These are phyloP conservation scores for Anthostomella pinea DNA, from an alignment of 2,329 filamentous ascomycete species.

Conservation along the genomic window DNA sequence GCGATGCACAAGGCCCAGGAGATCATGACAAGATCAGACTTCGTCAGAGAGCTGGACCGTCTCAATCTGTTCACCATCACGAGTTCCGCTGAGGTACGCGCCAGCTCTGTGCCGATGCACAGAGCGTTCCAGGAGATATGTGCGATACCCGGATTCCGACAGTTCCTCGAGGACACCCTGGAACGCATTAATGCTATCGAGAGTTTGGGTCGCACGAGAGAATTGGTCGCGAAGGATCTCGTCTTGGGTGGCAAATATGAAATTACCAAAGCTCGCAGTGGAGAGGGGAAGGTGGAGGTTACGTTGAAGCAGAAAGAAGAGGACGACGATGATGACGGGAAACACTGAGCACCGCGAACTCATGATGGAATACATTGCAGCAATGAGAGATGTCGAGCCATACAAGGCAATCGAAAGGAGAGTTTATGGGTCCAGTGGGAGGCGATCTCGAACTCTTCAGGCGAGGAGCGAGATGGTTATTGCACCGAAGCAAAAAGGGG, in stretches of 20 bases:
- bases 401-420: too few relatives aligned
- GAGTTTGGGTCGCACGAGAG: slow-evolving; percentile 86
- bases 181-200: slow-evolving; percentile 90
- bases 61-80: slow-evolving; percentile 96
- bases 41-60: slow-evolving; percentile 88
- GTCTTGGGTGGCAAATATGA: slow-evolving; percentile 81
- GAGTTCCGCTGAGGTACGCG: slow-evolving; percentile 78
- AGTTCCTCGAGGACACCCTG: slow-evolving; percentile 78
- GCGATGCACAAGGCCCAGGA: slow-evolving; percentile 80
- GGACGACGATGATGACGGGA: slow-evolving; percentile 31
- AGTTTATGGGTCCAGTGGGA: too few relatives aligned
- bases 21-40: slow-evolving; percentile 94
- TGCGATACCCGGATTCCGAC: slow-evolving; percentile 69
- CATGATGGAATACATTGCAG: too few relatives aligned
- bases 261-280: slow-evolving; percentile 40
- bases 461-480: too few relatives aligned
- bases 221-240: slow-evolving; percentile 92
- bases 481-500: too few relatives aligned
- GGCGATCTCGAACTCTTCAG: too few relatives aligned
- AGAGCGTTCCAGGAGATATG: slow-evolving; percentile 86
- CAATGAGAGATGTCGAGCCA: too few relatives aligned
- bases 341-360: too few relatives aligned
- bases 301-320: slow-evolving; percentile 43
- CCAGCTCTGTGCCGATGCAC: slow-evolving; percentile 95
- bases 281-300: slow-evolving; percentile 37